These are phyloP conservation scores for Camellia sinensis DNA, from an alignment of 148 eudicot species.

Conservation along the genomic window DNA sequence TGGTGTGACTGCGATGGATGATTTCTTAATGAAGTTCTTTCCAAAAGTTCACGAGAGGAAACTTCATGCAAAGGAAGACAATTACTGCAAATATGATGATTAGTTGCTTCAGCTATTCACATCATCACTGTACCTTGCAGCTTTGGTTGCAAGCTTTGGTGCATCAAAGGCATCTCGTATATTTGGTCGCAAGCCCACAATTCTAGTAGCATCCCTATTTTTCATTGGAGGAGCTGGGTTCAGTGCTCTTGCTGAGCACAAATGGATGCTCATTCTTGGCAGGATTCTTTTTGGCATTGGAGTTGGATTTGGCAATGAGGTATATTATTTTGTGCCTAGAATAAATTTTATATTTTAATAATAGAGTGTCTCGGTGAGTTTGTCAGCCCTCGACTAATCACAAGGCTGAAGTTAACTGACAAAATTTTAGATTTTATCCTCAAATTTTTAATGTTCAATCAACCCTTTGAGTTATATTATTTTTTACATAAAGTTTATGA, in stretches of 20 bases:
- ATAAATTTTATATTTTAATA: too few species aligned
- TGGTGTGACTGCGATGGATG: slow-evolving; percentile 14
- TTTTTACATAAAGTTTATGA: too few species aligned
- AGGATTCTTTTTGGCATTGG: too few species aligned
- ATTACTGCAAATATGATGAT: slow-evolving; percentile 18
- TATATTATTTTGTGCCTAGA: too few species aligned
- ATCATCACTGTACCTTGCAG: slow-evolving; percentile 44
- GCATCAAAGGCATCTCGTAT: slow-evolving; percentile 55
- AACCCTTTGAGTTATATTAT: too few species aligned
- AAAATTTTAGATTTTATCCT: too few species aligned
- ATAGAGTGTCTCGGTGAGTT: too few species aligned
- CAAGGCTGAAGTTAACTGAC: too few species aligned
- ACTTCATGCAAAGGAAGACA: slow-evolving; percentile 14
- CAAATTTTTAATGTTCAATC: too few species aligned
- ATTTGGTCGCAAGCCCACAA: slow-evolving; percentile 36
- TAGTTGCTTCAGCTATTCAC: slow-evolving; percentile 16
- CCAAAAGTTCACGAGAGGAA: slow-evolving; percentile 13
- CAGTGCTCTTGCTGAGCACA: slow-evolving; percentile 21
- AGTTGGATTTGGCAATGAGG: too few species aligned
- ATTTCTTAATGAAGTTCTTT: slow-evolving; percentile 21
- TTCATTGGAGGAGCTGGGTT: slow-evolving; percentile 43
- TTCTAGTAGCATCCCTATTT: slow-evolving; percentile 25
- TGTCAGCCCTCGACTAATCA: too few species aligned
- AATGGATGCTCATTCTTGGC: too few species aligned
- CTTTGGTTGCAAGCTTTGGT: slow-evolving; percentile 55